Conservation (phyloP, 371 early-diverging fungal genomes). For the Apophysomyces elegans region DNA sequence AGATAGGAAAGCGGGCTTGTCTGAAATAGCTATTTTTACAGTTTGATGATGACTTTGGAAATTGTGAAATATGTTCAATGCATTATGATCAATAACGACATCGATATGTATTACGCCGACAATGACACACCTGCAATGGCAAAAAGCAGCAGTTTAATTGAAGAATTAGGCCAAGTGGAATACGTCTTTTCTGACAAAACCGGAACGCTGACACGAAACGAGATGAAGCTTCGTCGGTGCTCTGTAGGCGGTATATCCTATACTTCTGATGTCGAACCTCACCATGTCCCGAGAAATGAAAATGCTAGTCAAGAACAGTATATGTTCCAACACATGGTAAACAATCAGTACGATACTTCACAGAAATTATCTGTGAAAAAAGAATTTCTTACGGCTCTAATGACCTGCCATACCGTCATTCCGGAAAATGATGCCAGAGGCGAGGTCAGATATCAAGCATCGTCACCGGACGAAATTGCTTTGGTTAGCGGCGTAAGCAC, state of each 20-base stretch:
- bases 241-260: constrained; percentile 66
- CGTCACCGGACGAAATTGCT: constrained; percentile 87
- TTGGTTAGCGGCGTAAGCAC: constrained; percentile 75
- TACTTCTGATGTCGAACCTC: constrained; percentile 28
- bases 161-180: constrained; percentile 92
- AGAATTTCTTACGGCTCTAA: constrained; percentile 63
- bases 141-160: constrained; percentile 78
- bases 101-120: constrained; percentile 69
- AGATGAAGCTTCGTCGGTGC: constrained; percentile 69
- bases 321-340: constrained; percentile 59
- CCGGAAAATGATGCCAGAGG: constrained; percentile 33
- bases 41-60: constrained; percentile 83
- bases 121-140: constrained; percentile 71
- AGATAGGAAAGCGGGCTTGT: no score
- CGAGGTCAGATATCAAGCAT: constrained; percentile 66
- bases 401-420: constrained; percentile 71
- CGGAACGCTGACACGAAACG: constrained; percentile 73
- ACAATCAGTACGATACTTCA: constrained; percentile 59
- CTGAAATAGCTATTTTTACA: background rate
- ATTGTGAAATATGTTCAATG: constrained; percentile 69
- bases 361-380: constrained; percentile 54
- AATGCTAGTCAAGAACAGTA: constrained; percentile 55
- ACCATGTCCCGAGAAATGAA: constrained; percentile 17
- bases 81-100: constrained; percentile 64
- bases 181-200: constrained; percentile 98